Percentiles rank a stretch among this genome's conserved stretches.
Conservation (phyloP, 1,284 basidiomycete genomes). For the Ceraceosorus bombacis region DNA sequence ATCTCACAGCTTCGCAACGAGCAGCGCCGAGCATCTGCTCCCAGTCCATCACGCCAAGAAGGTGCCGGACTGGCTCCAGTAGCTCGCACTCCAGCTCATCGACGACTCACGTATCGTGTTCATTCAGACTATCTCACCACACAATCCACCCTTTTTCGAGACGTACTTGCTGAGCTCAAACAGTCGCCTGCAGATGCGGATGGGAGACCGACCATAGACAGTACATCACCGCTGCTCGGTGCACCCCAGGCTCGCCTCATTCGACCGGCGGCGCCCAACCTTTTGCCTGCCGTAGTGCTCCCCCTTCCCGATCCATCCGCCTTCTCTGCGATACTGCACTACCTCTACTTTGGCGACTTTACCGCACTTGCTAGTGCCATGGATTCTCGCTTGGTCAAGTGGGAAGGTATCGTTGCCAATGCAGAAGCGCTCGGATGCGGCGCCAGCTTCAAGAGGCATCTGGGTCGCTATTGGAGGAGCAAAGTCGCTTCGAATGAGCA, state of each 20-base stretch:
- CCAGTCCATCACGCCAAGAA: not conserved
- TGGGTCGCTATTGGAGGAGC: slow-evolving; percentile 3
- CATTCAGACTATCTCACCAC: not conserved
- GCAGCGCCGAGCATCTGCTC: not conserved
- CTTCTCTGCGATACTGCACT: slow-evolving; percentile 4
- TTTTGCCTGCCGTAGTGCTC: not conserved
- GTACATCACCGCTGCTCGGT: not conserved
- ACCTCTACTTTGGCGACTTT: slow-evolving; percentile 6
- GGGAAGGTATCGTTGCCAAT: slow-evolving; percentile 4
- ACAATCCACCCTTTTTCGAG: not conserved
- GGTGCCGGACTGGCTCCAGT: not conserved
- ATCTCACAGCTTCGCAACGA: not conserved
- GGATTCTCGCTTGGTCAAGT: not conserved
- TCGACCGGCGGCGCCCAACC: not conserved
- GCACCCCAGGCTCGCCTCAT: not conserved
- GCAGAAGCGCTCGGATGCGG: slow-evolving; percentile 1
- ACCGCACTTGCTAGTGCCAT: not conserved
- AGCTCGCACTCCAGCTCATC: not conserved
- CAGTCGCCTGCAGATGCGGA: not conserved
- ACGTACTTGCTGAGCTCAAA: not conserved
- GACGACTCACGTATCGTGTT: not conserved
- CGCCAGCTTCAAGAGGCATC: not conserved
- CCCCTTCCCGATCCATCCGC: slow-evolving; percentile 6
- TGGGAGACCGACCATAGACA: no score
- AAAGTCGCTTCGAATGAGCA: no score